These are phyloP conservation scores for Epicoccum nigrum DNA, from an alignment of 2,329 filamentous ascomycete species.

Conservation along the genomic window DNA sequence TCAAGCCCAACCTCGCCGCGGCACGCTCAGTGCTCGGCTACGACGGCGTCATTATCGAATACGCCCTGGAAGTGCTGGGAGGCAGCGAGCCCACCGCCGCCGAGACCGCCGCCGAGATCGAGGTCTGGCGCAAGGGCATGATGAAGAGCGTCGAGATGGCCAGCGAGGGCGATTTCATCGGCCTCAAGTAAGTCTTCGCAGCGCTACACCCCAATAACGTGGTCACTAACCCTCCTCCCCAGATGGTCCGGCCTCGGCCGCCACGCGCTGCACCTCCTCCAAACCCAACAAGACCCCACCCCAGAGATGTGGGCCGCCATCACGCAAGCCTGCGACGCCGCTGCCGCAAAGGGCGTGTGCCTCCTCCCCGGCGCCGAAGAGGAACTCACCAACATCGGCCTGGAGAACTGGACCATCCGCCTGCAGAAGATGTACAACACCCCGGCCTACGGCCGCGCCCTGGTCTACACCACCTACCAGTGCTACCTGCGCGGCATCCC, in stretches of 20 bases:
- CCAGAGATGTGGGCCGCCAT: constrained; percentile 72
- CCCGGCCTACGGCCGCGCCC: constrained; percentile 59
- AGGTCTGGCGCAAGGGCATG: constrained; percentile 75
- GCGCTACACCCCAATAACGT: too few relatives aligned
- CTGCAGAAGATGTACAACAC: constrained; percentile 79
- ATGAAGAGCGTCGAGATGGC: constrained; percentile 70
- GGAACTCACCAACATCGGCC: constrained; percentile 75
- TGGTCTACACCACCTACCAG: constrained; percentile 73
- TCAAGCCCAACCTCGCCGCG: constrained; percentile 65
- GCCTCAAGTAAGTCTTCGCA: constrained; percentile 53
- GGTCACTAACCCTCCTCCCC: constrained; percentile 26
- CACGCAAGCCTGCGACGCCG: constrained; percentile 74
- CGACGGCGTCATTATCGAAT: constrained; percentile 81
- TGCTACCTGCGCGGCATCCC: constrained; percentile 60
- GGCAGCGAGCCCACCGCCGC: constrained; percentile 60
- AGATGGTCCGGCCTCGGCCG: constrained; percentile 83
- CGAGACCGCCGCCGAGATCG: constrained; percentile 67
- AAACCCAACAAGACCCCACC: constrained; percentile 66
- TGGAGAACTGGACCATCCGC: constrained; percentile 79
- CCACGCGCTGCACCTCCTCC: constrained; percentile 71
- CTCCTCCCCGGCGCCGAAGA: constrained; percentile 90
- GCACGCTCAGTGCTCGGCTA: constrained; percentile 77
- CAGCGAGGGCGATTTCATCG: constrained; percentile 59
- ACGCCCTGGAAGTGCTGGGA: constrained; percentile 81
- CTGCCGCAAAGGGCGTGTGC: constrained; percentile 70